Conservation (phyloP, 2,329 filamentous ascomycete species). For the Alternaria alternata region DNA sequence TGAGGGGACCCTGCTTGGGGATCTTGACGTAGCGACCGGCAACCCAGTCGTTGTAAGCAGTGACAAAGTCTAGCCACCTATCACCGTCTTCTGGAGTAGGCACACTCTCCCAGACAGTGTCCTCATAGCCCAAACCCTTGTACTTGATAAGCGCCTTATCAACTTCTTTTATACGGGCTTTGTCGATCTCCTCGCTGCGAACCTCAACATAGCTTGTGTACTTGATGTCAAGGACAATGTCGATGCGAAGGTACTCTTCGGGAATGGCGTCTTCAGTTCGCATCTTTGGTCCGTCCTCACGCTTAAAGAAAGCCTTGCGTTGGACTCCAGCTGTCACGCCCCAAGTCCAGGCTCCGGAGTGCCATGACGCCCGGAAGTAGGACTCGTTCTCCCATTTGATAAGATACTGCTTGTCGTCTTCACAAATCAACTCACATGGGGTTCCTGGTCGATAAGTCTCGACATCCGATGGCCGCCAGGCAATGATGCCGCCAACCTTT, state of each 20-base stretch:
- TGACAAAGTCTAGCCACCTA: constrained; percentile 79
- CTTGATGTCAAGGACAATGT: constrained; percentile 86
- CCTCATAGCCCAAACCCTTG: constrained; percentile 89
- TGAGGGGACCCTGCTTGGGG: constrained; percentile 64
- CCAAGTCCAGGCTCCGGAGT: constrained; percentile 88
- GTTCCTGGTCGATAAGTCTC: constrained; percentile 63
- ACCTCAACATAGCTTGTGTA: constrained; percentile 68
- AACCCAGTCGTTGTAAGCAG: constrained; percentile 87
- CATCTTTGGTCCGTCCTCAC: constrained; percentile 72
- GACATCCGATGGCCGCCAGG: constrained; percentile 79
- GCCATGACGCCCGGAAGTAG: constrained; percentile 85
- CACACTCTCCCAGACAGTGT: constrained; percentile 87
- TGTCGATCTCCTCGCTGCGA: constrained; percentile 72
- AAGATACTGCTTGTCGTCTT: constrained; percentile 89
- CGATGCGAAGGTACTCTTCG: constrained; percentile 83
- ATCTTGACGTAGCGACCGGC: constrained; percentile 77
- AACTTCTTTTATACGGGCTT: constrained; percentile 75
- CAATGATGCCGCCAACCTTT: constrained; percentile 81
- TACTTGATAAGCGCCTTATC: constrained; percentile 85
- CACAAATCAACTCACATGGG: constrained; percentile 64
- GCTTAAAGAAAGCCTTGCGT: constrained; percentile 79
- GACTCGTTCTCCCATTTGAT: constrained; percentile 86
- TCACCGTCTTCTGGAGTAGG: constrained; percentile 71
- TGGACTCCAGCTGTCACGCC: constrained; percentile 70
- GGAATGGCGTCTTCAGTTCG: constrained; percentile 81